Percentiles rank a stretch among this genome's conserved stretches.
Conservation (phyloP, 257 asterid genomes). For the Capsicum rhomboideum region DNA sequence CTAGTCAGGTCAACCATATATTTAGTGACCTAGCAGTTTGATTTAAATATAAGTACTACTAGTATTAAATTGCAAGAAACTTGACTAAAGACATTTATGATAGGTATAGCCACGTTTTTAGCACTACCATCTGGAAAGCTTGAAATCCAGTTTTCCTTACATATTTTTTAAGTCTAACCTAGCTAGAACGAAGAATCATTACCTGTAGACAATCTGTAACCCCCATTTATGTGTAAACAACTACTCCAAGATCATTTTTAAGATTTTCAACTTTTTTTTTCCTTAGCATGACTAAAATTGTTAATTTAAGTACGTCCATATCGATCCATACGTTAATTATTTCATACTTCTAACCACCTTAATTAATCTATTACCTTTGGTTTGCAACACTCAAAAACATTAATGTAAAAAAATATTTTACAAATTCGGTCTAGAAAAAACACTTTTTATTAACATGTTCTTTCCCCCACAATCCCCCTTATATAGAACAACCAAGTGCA, state of each 20-base stretch:
- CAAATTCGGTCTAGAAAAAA: no score
- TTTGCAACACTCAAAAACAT: neutral
- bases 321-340: neutral
- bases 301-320: neutral
- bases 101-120: neutral
- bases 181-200: neutral
- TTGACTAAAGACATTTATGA: neutral
- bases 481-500: neutral
- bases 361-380: neutral
- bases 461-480: no score
- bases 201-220: neutral
- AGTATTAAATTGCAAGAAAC: no score
- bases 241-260: neutral
- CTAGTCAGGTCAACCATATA: neutral
- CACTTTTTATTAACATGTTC: no score
- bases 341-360: neutral
- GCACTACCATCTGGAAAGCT: no score
- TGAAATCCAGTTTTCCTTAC: no score
- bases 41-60: neutral
- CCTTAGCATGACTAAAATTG: neutral
- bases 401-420: no score
- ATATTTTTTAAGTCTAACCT: neutral
- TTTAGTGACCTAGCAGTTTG: neutral
- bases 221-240: neutral
- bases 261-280: neutral